These are phyloP conservation scores for Blastobotrys malaysiensis DNA, from an alignment of 1,139 yeast genomes.

Conservation along the genomic window DNA sequence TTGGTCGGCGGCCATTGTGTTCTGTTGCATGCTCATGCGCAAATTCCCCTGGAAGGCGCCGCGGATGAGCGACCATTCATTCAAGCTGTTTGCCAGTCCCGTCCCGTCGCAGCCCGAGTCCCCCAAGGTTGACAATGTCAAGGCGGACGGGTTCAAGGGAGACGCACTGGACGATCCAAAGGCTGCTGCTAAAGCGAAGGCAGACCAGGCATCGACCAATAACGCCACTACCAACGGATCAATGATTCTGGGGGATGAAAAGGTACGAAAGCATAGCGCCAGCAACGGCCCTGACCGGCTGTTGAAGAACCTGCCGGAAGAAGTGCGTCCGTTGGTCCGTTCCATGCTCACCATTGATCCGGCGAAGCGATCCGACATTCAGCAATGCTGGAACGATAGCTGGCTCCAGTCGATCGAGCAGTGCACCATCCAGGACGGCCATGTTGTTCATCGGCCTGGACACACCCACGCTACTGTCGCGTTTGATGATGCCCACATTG, in stretches of 20 bases:
- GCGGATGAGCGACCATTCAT: constrained; percentile 76
- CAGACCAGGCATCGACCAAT: constrained; percentile 3
- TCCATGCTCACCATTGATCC: constrained; percentile 36
- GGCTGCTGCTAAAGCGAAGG: constrained; percentile 6
- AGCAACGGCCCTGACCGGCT: constrained; percentile 30
- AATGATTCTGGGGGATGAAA: neutral
- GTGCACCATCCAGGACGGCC: constrained; percentile 39
- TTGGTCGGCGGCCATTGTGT: constrained; percentile 91
- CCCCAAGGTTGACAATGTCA: neutral
- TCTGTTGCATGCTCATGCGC: constrained; percentile 90
- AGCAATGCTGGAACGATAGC: constrained; percentile 71
- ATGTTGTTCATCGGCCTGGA: constrained; percentile 37
- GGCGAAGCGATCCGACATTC: constrained; percentile 60
- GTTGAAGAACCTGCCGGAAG: constrained; percentile 32
- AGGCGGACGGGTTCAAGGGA: constrained; percentile 9
- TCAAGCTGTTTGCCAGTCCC: constrained; percentile 41
- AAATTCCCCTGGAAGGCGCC: constrained; percentile 98
- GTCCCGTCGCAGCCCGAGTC: neutral
- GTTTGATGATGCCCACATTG: constrained; percentile 92
- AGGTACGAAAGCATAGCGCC: neutral
- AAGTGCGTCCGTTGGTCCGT: constrained; percentile 29
- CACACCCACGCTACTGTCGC: constrained; percentile 87
- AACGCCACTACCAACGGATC: neutral
- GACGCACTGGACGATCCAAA: neutral
- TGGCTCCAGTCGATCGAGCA: constrained; percentile 64